phyloP scores from a whole-genome alignment of 140 eudicot species.

The Stevia rebaudiana region DNA sequence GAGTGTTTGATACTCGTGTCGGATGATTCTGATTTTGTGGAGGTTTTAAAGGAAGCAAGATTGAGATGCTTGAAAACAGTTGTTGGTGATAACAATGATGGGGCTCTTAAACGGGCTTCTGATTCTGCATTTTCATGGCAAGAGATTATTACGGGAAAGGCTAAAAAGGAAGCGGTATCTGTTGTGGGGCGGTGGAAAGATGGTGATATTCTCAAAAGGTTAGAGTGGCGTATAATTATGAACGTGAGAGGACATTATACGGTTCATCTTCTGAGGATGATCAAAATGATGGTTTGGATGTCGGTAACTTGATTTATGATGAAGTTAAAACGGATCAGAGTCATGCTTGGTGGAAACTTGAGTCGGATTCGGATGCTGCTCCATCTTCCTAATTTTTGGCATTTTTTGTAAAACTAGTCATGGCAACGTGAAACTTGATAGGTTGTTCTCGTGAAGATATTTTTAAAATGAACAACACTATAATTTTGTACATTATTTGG shows the following conservation, averaged over 20 bases:
- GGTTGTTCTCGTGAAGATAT: constrained; percentile 3
- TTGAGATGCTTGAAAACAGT: constrained; percentile 79
- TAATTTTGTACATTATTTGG: too few relatives aligned
- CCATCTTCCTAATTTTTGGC: constrained; percentile 10
- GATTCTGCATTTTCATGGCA: constrained; percentile 84
- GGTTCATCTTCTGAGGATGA: too few relatives aligned
- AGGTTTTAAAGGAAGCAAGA: constrained; percentile 63
- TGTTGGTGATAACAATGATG: constrained; percentile 69
- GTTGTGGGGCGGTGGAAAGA: constrained; percentile 83
- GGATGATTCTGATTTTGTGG: constrained; percentile 76
- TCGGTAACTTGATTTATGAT: constrained; percentile 22
- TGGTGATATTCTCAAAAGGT: constrained; percentile 48
- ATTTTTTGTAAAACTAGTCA: not conserved
- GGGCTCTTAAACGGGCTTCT: constrained; percentile 58
- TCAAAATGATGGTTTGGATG: constrained; percentile 35
- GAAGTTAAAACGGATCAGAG: constrained; percentile 22
- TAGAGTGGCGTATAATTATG: constrained; percentile 75
- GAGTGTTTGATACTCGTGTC: constrained; percentile 77
- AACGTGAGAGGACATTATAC: constrained; percentile 15
- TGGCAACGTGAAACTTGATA: not conserved
- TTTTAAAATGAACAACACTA: not conserved
- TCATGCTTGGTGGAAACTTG: constrained; percentile 73
- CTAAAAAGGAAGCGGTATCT: constrained; percentile 53
- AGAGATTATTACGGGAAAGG: constrained; percentile 75
- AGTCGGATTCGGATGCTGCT: constrained; percentile 34